Evolutionary conservation across 2,329 filamentous ascomycete genomes (phyloP).

Genomic region (Pseudogymnoascus sp.): DNA sequence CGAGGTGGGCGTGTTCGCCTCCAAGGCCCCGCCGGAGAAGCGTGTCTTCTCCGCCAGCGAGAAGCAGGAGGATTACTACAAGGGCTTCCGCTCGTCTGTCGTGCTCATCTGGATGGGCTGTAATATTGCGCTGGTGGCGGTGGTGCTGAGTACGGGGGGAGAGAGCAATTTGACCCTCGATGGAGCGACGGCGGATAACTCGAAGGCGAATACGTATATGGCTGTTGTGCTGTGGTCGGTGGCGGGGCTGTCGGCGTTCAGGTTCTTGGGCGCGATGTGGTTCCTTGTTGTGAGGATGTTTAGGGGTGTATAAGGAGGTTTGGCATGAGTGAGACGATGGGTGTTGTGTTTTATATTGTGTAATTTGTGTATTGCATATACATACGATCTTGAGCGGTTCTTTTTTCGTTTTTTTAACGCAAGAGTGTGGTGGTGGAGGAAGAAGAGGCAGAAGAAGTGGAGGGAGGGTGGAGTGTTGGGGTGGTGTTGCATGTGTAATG

Average conservation of each 20-base stretch:
- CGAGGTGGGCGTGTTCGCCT: conserved; percentile 65
- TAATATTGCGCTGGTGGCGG: conserved; percentile 79
- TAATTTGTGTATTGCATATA: background rate
- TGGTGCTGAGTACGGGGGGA: conserved; percentile 80
- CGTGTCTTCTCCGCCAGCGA: conserved; percentile 53
- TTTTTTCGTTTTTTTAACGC: background rate
- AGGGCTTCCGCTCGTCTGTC: conserved; percentile 84
- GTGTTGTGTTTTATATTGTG: background rate
- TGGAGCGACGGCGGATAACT: conserved; percentile 67
- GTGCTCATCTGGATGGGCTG: conserved; percentile 95
- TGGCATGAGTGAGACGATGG: background rate
- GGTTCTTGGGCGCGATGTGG: conserved; percentile 30
- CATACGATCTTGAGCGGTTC: background rate
- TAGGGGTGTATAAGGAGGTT: conserved; percentile 48
- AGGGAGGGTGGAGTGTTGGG: background rate
- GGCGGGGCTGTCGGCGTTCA: conserved; percentile 27
- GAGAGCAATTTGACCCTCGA: conserved; percentile 74
- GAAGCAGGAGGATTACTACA: conserved; percentile 97
- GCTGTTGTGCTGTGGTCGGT: conserved; percentile 30
- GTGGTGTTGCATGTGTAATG: background rate
- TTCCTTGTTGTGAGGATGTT: conserved; percentile 82
- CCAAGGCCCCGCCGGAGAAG: conserved; percentile 67
- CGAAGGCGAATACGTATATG: conserved; percentile 27
- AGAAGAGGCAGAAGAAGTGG: background rate
- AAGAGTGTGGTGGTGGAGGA: background rate